Percentiles rank a stretch among this genome's conserved stretches.
These are phyloP conservation scores for Camillea tinctor DNA, from an alignment of 2,329 filamentous ascomycete species.

Conservation along the genomic window DNA sequence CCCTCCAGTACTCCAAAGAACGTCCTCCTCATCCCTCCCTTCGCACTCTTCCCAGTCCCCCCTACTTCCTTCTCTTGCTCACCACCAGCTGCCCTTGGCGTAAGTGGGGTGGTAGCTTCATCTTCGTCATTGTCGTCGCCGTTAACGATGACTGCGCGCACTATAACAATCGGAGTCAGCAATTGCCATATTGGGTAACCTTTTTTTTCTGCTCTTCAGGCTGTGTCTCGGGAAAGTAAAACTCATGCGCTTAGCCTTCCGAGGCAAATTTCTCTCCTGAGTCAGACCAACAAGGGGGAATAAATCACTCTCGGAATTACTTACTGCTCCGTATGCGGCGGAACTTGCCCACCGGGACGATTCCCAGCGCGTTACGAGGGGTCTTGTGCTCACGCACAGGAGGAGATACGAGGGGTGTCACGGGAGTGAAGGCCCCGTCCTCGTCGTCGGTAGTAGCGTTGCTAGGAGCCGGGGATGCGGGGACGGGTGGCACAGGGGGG, in stretches of 20 bases:
- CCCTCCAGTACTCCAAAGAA: constrained; percentile 49
- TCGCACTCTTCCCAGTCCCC: constrained; percentile 3
- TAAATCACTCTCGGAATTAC: no score
- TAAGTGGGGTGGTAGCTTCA: neutral
- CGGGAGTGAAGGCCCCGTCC: constrained; percentile 28
- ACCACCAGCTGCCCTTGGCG: no score
- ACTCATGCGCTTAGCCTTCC: no score
- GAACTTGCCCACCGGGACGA: constrained; percentile 22
- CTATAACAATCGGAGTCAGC: no score
- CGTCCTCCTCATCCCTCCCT: constrained; percentile 38
- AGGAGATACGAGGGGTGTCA: constrained; percentile 26
- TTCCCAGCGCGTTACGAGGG: constrained; percentile 32
- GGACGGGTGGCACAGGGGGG: constrained; percentile 19
- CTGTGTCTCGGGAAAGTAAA: no score
- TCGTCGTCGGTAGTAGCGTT: constrained; percentile 10
- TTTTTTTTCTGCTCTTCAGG: no score
- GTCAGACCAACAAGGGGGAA: no score
- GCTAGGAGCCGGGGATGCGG: neutral
- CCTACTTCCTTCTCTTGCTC: no score
- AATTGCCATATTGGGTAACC: no score
- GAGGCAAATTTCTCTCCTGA: no score
- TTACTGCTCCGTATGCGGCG: constrained; percentile 18
- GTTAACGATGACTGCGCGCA: no score
- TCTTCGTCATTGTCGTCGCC: neutral
- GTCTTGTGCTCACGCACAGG: no score